Base-by-base conservation (phyloP, 2,329 filamentous ascomycete species). In the Sclerotinia sclerotiorum region DNA sequence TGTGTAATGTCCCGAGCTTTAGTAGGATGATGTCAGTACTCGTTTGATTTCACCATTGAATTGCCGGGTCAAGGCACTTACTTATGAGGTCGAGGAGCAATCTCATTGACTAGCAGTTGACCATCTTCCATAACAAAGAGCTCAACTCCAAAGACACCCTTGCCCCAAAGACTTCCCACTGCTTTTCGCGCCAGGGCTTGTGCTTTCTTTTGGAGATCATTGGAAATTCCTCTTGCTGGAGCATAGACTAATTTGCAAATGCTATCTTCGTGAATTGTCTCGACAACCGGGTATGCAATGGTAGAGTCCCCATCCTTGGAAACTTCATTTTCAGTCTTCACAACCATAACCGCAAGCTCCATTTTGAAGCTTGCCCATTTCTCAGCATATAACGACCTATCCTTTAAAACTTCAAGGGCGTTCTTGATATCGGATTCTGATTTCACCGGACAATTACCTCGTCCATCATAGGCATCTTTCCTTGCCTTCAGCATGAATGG, bases 111-210 rank as follows among this genome's bases (percentile, higher is more conserved):
- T 74, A 97, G 85, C 2, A 97, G 83, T 1, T 82, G 82, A 69
- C 84, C 87, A 74, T 95, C 88, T 61, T 88, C 81, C 15, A 94
- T 85, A 4, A 98, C 80, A 80, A 99, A 99, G 88, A 98, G 92
- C 81, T 99, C 95, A 0, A 98, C 94, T 0, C 94, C 95, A 79
- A 97, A 99, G 44, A 97, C 92, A 72, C 95, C 95, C 71, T 95
- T 90, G 64, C 95, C 95, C 82, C 89, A 88, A 67, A 99, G 90
- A 64, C 87, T 90, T 54, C 86, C 85, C 29, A 97, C 88, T 15
- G 95, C 94, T 69, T 90, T 88, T 73, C 88, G 87, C 0, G 94
- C 95, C 0, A 97, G 84, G 54, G 88, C 85, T 76, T 93, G 89
- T 0, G 94, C 94, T 74, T 86, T 81, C 72, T 87, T 79, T 70